phyloP scores from a whole-genome alignment of 495 filamentous ascomycete species.

The Penicillium ucsense region DNA sequence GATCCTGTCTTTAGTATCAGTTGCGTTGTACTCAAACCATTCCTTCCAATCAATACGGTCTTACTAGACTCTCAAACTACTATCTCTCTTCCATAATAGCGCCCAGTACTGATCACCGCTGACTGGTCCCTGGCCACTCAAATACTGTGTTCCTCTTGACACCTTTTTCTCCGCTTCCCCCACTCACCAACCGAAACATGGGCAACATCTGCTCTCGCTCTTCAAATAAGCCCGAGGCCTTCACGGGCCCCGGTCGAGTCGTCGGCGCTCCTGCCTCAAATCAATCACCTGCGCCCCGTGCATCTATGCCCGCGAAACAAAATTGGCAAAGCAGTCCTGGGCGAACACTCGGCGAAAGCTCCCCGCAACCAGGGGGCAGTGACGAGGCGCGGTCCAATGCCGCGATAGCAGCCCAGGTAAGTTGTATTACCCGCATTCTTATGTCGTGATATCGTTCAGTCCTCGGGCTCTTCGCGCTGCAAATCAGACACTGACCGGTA shows the following conservation, averaged over 20 bases:
- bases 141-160: too few relatives aligned
- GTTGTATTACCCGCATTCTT: background rate
- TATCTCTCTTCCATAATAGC: too few relatives aligned
- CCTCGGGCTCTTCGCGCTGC: too few relatives aligned
- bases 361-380: slow-evolving; percentile 17
- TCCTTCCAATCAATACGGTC: too few relatives aligned
- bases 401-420: slow-evolving; percentile 60
- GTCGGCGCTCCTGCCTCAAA: slow-evolving; percentile 28
- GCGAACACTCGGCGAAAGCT: slow-evolving; percentile 42
- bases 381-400: slow-evolving; percentile 48
- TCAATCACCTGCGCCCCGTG: slow-evolving; percentile 18
- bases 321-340: slow-evolving; percentile 40
- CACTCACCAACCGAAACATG: slow-evolving; percentile 38
- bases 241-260: slow-evolving; percentile 54
- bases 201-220: slow-evolving; percentile 65
- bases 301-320: slow-evolving; percentile 31
- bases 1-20: too few relatives aligned
- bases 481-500: too few relatives aligned
- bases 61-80: too few relatives aligned
- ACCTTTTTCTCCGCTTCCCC: background rate
- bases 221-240: slow-evolving; percentile 42
- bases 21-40: too few relatives aligned
- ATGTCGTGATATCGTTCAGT: too few relatives aligned
- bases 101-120: too few relatives aligned
- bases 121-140: too few relatives aligned